Percentiles rank a stretch among this genome's conserved stretches.
Evolutionary conservation across 768 basidiomycete genomes (phyloP).

Genomic region (Pleurotus citrinopileatus): DNA sequence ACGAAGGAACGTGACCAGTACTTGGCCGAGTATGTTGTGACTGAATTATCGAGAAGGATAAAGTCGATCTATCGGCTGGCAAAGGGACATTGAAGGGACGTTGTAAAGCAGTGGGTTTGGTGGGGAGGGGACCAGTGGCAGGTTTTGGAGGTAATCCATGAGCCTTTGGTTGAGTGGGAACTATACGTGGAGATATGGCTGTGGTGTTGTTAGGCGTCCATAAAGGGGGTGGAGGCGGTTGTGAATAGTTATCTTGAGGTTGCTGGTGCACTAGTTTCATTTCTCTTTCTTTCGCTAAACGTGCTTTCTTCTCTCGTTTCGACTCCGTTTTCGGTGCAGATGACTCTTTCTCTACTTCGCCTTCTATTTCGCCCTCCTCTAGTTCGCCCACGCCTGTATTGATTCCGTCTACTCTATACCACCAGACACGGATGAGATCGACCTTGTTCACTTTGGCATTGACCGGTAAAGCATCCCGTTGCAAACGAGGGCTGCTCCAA

Average conservation of each 20-base stretch:
- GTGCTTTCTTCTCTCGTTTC: slow-evolving; percentile 28
- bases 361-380: slow-evolving; percentile 50
- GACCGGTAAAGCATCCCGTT: slow-evolving; percentile 26
- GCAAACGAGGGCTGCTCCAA: slow-evolving; percentile 47
- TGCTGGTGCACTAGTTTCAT: slow-evolving; percentile 21
- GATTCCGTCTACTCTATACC: slow-evolving; percentile 41
- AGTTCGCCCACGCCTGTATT: slow-evolving; percentile 34
- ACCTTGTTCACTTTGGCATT: slow-evolving; percentile 26
- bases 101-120: not conserved
- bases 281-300: slow-evolving; percentile 21
- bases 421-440: slow-evolving; percentile 46
- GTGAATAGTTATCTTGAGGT: slow-evolving; percentile 1
- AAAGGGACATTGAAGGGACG: not conserved
- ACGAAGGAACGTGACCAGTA: too few relatives aligned
- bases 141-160: not conserved
- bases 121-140: not conserved
- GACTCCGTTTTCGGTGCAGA: slow-evolving; percentile 24
- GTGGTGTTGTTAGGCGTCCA: not conserved
- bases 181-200: not conserved
- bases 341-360: slow-evolving; percentile 27
- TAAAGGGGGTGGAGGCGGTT: not conserved
- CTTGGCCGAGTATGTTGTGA: not conserved
- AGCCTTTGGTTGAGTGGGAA: not conserved
- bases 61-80: not conserved
- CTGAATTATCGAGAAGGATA: not conserved